Evolutionary conservation across 2,329 filamentous ascomycete genomes (phyloP), one percentile per base, ranked within the genome.

Genomic region (Coniochaeta ligniaria): DNA sequence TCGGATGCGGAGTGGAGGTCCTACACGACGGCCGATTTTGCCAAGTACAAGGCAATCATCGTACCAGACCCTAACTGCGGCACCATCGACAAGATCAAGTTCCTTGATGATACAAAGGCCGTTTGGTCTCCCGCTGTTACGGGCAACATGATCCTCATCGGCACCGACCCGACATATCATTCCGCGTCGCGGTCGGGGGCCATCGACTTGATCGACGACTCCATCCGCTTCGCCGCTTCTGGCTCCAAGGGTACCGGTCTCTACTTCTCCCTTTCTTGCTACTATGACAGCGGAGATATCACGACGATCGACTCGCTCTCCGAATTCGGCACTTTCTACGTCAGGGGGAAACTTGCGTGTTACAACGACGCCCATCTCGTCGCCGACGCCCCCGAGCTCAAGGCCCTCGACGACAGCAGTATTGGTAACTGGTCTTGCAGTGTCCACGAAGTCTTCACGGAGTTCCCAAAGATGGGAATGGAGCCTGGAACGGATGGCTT

Each of bases 1-100:
- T 35, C 54, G 31, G 54, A 57, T 36, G 54, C 31, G 3, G 69
- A 76, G 64, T 78, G 74, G 74, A 64, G 65, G 54, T 61, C 68
- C 47, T 73, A 76, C 70, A 75, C 71, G 8, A 73, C 74, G 2
- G 69, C 68, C 38, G 76, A 80, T 61, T 78, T 78, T 66, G 71
- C 75, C 54, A 69, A 72, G 60, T 80, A 73, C 73, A 77, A 76
- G 65, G 76, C 76, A 14, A 75, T 80, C 58, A 67, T 80, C 59
- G 68, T 79, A 41, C 72, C 74, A 7, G 77, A 80, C 61, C 71
- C 74, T 12, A 66, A 70, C 55, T 74, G 73, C 61, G 69, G 67
- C 8, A 64, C 61, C 7, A 64, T 67, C 16, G 61, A 59, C 58
- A 63, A 65, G 16, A 70, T 78, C 60, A 65, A 70, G 31, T 75